Evolutionary conservation across 306 rosid species (phyloP).

Genomic region (Cyclanthera cordifolia): DNA sequence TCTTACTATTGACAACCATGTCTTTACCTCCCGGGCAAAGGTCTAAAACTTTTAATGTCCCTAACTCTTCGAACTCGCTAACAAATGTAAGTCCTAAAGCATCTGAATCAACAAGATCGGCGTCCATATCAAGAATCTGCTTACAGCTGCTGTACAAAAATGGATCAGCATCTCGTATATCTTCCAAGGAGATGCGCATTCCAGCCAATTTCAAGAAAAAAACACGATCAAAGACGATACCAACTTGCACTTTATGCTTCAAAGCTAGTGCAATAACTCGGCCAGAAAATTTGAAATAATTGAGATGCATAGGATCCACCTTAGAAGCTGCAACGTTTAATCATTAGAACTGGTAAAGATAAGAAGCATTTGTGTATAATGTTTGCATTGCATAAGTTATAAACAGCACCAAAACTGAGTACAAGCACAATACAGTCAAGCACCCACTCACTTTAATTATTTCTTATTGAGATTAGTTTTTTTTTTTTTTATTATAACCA

Average conservation of each 20-base stretch:
- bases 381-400: background rate
- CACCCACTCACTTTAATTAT: background rate
- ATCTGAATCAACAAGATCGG: slow-evolving; percentile 67
- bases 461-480: background rate
- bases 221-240: slow-evolving; percentile 72
- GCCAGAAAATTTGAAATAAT: slow-evolving; percentile 73
- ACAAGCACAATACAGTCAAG: background rate
- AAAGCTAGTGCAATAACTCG: slow-evolving; percentile 83
- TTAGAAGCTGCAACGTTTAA: slow-evolving; percentile 55
- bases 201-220: slow-evolving; percentile 89
- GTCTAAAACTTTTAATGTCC: slow-evolving; percentile 47
- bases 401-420: background rate
- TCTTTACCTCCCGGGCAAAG: slow-evolving; percentile 62
- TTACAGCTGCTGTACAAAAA: slow-evolving; percentile 59
- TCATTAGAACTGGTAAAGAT: background rate
- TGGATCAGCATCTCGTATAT: slow-evolving; percentile 74
- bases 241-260: slow-evolving; percentile 91
- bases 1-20: slow-evolving; percentile 53
- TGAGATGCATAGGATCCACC: slow-evolving; percentile 81
- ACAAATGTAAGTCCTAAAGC: slow-evolving; percentile 80
- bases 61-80: slow-evolving; percentile 86
- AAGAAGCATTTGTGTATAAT: background rate
- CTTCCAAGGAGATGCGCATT: slow-evolving; percentile 46
- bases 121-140: slow-evolving; percentile 74
- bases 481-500: too few relatives aligned